These are phyloP conservation scores for Penstemon barbatus DNA, from an alignment of 257 asterid species.

Conservation along the genomic window DNA sequence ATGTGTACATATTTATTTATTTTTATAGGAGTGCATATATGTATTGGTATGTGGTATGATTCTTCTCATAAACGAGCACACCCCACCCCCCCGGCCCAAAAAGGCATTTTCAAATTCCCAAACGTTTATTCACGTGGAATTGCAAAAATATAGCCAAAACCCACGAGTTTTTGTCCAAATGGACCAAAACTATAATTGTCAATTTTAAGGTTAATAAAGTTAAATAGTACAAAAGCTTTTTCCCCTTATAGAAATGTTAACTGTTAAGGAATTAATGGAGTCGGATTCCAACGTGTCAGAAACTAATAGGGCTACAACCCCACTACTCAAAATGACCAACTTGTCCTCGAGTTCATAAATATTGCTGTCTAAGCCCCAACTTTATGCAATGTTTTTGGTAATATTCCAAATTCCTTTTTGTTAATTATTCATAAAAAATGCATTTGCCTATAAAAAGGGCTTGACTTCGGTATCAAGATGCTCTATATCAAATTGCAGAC, in stretches of 20 bases:
- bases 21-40: no score
- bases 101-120: no score
- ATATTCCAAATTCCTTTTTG: not conserved
- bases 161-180: not conserved
- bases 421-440: constrained; percentile 17
- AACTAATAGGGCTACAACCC: constrained; percentile 24
- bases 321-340: constrained; percentile 5
- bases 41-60: no score
- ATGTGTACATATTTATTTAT: no score
- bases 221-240: not conserved
- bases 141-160: constrained; percentile 4
- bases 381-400: not conserved
- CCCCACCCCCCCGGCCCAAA: no score
- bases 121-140: constrained; percentile 11
- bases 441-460: constrained; percentile 21
- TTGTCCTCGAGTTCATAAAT: constrained; percentile 25
- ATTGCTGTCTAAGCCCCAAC: constrained; percentile 3
- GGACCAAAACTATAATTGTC: constrained; percentile 11
- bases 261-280: constrained; percentile 8
- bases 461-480: constrained; percentile 26
- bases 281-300: constrained; percentile 33
- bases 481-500: constrained; percentile 3
- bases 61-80: no score
- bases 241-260: constrained; percentile 28
- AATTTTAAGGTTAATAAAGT: constrained; percentile 22